Conservation (phyloP, 108 stramenopile genomes). For the Nitzschia inconspicua region DNA sequence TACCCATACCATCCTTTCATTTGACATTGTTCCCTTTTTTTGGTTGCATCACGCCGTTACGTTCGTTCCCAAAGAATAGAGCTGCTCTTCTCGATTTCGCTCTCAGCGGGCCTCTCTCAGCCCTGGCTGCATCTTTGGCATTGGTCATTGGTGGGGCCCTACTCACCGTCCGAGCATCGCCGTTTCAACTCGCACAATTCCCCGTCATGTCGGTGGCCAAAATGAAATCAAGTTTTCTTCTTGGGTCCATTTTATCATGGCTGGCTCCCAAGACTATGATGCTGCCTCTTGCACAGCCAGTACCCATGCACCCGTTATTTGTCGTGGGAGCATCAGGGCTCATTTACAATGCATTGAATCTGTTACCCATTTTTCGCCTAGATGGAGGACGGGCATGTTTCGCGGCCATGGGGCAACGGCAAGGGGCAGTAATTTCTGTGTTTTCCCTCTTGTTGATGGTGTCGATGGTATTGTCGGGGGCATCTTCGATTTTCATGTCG, state of each 20-base stretch:
- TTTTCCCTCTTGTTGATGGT: conserved; percentile 38
- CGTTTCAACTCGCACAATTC: conserved; percentile 30
- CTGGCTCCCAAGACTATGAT: conserved; percentile 66
- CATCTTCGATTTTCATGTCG: conserved; percentile 36
- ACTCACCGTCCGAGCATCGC: conserved; percentile 28
- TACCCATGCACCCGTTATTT: conserved; percentile 85
- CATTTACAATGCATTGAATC: conserved; percentile 75
- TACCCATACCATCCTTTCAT: conserved; percentile 54
- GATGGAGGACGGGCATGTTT: conserved; percentile 86
- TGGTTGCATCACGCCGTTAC: conserved; percentile 63
- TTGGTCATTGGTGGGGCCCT: conserved; percentile 26
- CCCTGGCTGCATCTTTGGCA: conserved; percentile 18
- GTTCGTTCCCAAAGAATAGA: conserved; percentile 65
- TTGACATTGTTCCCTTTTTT: conserved; percentile 38
- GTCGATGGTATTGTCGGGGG: conserved; percentile 32
- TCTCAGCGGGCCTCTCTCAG: conserved; percentile 39
- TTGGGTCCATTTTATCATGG: conserved; percentile 47
- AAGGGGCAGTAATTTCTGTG: conserved; percentile 38
- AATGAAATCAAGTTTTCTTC: conserved; percentile 71
- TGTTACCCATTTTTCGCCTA: conserved; percentile 85
- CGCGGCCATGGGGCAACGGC: conserved; percentile 58
- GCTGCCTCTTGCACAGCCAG: conserved; percentile 63
- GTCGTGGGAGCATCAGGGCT: conserved; percentile 83
- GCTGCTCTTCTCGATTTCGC: conserved; percentile 47
- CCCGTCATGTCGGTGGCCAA: conserved; percentile 56